A percentile compares a stretch with the other conserved stretches of the same genome.
Conservation (phyloP, 768 basidiomycete species). For the Fomitopsis serialis region DNA sequence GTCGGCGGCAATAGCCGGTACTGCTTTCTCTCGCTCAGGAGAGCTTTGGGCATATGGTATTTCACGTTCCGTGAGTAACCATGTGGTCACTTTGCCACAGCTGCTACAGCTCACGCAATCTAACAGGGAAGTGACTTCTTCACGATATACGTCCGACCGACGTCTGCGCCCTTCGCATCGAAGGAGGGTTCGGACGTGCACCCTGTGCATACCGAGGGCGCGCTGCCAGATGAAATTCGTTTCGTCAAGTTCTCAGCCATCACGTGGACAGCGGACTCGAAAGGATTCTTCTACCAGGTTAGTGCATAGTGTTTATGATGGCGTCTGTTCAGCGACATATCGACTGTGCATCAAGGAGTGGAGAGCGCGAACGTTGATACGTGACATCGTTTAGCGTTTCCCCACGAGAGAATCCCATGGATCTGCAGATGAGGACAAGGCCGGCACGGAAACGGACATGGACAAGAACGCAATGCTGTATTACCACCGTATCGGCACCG, state of each 20-base stretch:
- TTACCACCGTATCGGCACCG: conserved; percentile 70
- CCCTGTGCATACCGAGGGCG: conserved; percentile 40
- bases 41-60: conserved; percentile 76
- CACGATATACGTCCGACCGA: conserved; percentile 63
- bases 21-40: conserved; percentile 59
- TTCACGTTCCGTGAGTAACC: conserved; percentile 53
- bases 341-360: background rate
- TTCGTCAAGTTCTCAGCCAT: conserved; percentile 75
- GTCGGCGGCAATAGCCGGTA: conserved; percentile 54
- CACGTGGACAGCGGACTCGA: conserved; percentile 72
- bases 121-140: conserved; percentile 67
- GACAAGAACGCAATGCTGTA: conserved; percentile 71
- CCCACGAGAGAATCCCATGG: conserved; percentile 47
- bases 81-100: background rate
- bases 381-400: conserved; percentile 39
- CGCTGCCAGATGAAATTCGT: conserved; percentile 61
- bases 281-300: conserved; percentile 82
- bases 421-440: conserved; percentile 40
- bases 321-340: background rate
- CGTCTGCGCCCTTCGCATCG: conserved; percentile 47
- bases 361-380: background rate
- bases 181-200: conserved; percentile 27
- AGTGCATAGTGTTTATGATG: conserved; percentile 10
- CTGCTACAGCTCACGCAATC: background rate
- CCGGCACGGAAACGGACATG: conserved; percentile 52